These are phyloP conservation scores for Chytriomyces hyalinus DNA, from an alignment of 192 early-diverging fungal species.

Conservation along the genomic window DNA sequence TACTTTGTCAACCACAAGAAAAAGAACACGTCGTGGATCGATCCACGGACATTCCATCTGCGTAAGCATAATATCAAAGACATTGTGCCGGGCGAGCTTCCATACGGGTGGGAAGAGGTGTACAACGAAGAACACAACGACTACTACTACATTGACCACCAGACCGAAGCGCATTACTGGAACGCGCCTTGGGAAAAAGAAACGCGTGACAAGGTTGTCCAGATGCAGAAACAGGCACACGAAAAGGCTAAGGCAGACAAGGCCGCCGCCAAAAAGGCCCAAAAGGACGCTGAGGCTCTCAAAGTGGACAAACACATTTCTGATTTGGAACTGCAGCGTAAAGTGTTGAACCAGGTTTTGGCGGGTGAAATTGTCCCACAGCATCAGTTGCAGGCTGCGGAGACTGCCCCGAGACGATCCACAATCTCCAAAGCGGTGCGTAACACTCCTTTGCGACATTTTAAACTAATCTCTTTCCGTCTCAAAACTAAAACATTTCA, in stretches of 20 bases:
- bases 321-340: conserved; percentile 25
- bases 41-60: conserved; percentile 47
- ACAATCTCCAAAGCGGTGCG: conserved; percentile 18
- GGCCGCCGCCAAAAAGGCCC: conserved; percentile 15
- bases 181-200: conserved; percentile 42
- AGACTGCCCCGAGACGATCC: conserved; percentile 6
- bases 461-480: neutral
- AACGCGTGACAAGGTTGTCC: conserved; percentile 24
- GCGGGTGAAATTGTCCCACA: neutral
- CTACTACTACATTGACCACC: conserved; percentile 44
- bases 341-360: conserved; percentile 26
- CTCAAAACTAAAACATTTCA: neutral
- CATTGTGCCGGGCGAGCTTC: conserved; percentile 49
- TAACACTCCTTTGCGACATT: neutral
- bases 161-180: conserved; percentile 41
- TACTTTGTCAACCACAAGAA: conserved; percentile 58
- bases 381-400: neutral
- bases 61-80: conserved; percentile 50
- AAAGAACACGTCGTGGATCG: conserved; percentile 55
- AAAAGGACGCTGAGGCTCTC: conserved; percentile 10
- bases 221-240: conserved; percentile 32
- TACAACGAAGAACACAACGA: conserved; percentile 32
- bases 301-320: conserved; percentile 29
- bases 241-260: conserved; percentile 18
- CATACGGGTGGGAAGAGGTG: conserved; percentile 48